Evolutionary conservation across 2,329 filamentous ascomycete species (phyloP), one percentile per base, ranked within the genome.

Genomic region (Drechmeria coniospora): DNA sequence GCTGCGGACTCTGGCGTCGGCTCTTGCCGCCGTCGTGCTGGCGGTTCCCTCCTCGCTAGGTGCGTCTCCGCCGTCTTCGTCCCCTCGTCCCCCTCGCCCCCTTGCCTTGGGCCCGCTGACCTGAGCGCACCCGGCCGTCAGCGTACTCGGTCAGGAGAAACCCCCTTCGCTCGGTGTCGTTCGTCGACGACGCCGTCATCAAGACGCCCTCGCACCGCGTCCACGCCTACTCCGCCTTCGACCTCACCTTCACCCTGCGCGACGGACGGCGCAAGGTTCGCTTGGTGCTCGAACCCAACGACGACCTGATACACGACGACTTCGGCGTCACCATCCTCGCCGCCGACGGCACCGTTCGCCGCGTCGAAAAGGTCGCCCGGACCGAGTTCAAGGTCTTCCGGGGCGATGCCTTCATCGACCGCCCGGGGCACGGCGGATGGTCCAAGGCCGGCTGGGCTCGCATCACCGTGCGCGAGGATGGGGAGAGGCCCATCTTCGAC

Each of bases 361-460:
- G 60, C 14, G 59, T 68, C n/a, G 79, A 92, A 45, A 58, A 64
- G 20, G 68, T 95, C 34, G 61, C 80, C 31, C 69, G 86, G 29
- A 54, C 65, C 30, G 70, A 75, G 15, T 81, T 94, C 55, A 79
- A 75, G 43, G 76, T 95, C 3, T 98, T 74, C 61, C 83, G 78
- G 50, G 90, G 90, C 21, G 64, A 71, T 15, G 67, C 82, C 2
- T 92, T 78, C 60, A 53, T 84, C 25, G 67, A 74, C 35, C 65
- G 67, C 14, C 57, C 63, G 5, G 65, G 64, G 28, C 61, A 67
- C 15, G 43, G 54, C 7, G 68, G 72, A 38, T 95, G 84, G 82
- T 72, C 72, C 30, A 73, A 77, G 37, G 79, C 76, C 11, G 90
- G 90, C 24, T 94, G 82, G 81, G 82, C 87, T 23, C 68, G 90